Percentiles rank a stretch among this genome's conserved stretches.
These are phyloP conservation scores for Coniochaeta ligniaria DNA, from an alignment of 2,329 filamentous ascomycete species.

Conservation along the genomic window DNA sequence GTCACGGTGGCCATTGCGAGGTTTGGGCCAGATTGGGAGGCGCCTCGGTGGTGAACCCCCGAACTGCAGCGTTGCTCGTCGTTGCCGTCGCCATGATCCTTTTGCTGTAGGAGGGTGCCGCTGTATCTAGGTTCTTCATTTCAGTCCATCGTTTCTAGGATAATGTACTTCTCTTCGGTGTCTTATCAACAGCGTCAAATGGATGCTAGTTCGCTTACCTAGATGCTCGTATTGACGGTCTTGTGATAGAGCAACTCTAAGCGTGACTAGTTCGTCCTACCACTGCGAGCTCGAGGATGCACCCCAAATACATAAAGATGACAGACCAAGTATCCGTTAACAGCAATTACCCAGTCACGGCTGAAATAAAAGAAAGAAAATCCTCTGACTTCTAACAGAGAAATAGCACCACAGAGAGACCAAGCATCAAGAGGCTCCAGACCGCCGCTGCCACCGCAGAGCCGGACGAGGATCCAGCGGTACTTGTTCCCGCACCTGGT, in stretches of 20 bases:
- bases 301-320: too few species aligned
- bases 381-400: neutral
- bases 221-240: too few species aligned
- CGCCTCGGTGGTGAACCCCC: neutral
- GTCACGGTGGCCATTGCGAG: neutral
- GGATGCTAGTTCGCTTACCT: too few species aligned
- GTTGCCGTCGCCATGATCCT: neutral
- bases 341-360: too few species aligned
- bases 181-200: too few species aligned
- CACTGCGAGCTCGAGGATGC: too few species aligned
- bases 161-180: neutral
- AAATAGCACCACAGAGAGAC: neutral
- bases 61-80: neutral
- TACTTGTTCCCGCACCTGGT: neutral
- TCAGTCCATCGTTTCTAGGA: neutral
- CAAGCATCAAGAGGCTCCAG: neutral
- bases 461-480: neutral
- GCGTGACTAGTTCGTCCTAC: too few species aligned
- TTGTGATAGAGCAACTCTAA: too few species aligned
- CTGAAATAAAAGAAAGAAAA: too few species aligned
- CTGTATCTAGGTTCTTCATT: neutral
- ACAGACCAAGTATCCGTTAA: too few species aligned
- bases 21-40: neutral
- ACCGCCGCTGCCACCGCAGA: neutral
- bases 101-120: neutral